Conservation (phyloP, 2,329 filamentous ascomycete genomes). For the Dothiorella sarmentorum region DNA sequence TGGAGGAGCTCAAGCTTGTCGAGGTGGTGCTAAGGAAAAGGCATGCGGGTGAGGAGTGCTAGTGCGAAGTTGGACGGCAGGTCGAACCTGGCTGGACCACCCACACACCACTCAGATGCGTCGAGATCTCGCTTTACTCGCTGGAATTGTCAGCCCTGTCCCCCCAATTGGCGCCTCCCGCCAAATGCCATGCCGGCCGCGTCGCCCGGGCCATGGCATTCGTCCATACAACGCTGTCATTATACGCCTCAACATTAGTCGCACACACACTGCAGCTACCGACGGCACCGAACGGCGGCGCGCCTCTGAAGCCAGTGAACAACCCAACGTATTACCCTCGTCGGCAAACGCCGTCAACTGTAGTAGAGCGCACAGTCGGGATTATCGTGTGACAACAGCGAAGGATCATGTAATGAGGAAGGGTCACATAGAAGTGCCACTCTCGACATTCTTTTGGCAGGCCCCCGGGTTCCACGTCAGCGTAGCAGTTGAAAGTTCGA, state of each 20-base stretch:
- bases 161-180: neutral
- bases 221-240: neutral
- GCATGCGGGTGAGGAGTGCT: neutral
- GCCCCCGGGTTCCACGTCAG: neutral
- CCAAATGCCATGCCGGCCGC: neutral
- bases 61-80: neutral
- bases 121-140: slow-evolving; percentile 1
- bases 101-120: neutral
- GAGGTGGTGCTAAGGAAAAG: neutral
- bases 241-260: neutral
- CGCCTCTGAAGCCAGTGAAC: neutral
- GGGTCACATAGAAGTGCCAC: neutral
- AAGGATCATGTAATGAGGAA: neutral
- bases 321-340: too few relatives aligned
- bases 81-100: slow-evolving; percentile 1
- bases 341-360: neutral
- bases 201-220: too few relatives aligned
- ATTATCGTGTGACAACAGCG: neutral
- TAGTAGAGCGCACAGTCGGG: neutral
- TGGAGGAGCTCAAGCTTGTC: neutral
- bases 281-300: neutral
- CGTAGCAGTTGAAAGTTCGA: neutral
- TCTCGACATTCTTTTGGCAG: neutral
- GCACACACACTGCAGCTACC: neutral
- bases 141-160: neutral